Percentiles rank a stretch among this genome's conserved stretches.
Evolutionary conservation across 2,329 filamentous ascomycete genomes (phyloP).

Genomic region (Pseudocercospora musae): DNA sequence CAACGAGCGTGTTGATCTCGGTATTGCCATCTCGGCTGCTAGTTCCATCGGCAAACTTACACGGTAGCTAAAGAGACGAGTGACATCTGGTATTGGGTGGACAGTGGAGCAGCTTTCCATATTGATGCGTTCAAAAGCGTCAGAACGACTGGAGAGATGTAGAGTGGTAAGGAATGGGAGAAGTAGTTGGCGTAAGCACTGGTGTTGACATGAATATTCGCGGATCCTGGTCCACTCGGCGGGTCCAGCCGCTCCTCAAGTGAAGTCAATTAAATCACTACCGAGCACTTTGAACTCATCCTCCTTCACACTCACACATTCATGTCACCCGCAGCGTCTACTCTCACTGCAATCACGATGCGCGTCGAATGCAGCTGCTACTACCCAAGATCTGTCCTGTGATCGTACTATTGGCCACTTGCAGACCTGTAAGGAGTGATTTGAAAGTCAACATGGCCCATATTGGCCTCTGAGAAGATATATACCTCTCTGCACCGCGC

Average conservation of each 20-base stretch:
- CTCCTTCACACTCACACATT: background rate
- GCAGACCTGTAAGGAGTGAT: background rate
- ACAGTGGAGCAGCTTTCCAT: background rate
- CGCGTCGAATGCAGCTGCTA: no score
- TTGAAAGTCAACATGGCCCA: background rate
- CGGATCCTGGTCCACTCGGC: background rate
- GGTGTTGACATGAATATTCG: no score
- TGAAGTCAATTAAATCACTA: background rate
- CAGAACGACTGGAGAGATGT: background rate
- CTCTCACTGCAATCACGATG: no score
- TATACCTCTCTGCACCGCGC: background rate
- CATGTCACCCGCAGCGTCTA: no score
- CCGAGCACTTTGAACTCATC: background rate
- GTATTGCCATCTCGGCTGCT: background rate
- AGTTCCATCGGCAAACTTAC: background rate
- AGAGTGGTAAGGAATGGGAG: no score
- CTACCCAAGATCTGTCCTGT: background rate
- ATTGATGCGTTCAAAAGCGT: background rate
- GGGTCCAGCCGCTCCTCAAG: background rate
- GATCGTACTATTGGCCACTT: background rate
- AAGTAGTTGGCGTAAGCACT: no score
- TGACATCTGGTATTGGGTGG: background rate
- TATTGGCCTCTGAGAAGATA: background rate
- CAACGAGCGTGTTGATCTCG: background rate
- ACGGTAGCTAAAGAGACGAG: background rate